phyloP scores from a whole-genome alignment of 1,284 basidiomycete genomes.

The Clitocybe nebularis region DNA sequence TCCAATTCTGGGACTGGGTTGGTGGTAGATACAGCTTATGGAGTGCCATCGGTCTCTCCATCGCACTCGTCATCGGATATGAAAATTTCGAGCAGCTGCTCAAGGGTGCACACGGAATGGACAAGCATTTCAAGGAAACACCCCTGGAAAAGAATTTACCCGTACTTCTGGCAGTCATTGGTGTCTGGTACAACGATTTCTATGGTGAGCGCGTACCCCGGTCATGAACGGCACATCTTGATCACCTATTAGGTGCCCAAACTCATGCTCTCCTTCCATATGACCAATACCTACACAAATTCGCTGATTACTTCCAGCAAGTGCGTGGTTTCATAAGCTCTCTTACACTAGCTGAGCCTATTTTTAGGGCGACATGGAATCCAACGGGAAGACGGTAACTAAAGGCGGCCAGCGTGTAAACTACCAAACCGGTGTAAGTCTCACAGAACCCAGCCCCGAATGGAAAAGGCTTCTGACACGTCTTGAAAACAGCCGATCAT shows the following conservation, averaged over 20 bases:
- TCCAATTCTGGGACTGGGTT: slow-evolving; percentile 99
- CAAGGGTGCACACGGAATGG: slow-evolving; percentile 95
- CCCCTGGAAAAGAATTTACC: slow-evolving; percentile 91
- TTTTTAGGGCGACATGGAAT: slow-evolving; percentile 97
- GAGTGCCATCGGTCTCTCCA: slow-evolving; percentile 96
- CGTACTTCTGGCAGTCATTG: slow-evolving; percentile 86
- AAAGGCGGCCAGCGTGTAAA: slow-evolving; percentile 89
- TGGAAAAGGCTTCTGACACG: too few species aligned
- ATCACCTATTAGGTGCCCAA: slow-evolving; percentile 59
- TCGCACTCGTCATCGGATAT: slow-evolving; percentile 90
- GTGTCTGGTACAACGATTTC: slow-evolving; percentile 99
- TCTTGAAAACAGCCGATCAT: slow-evolving; percentile 98
- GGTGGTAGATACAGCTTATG: slow-evolving; percentile 97
- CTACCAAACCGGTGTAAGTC: slow-evolving; percentile 91
- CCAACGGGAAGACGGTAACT: slow-evolving; percentile 95
- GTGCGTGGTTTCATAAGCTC: slow-evolving; percentile 27
- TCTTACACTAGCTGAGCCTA: too few species aligned
- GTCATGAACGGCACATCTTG: slow-evolving; percentile 1
- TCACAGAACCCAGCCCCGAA: too few species aligned
- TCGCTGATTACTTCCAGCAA: slow-evolving; percentile 99
- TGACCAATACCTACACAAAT: slow-evolving; percentile 98
- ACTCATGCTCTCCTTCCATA: slow-evolving; percentile 95
- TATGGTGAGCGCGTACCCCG: slow-evolving; percentile 51
- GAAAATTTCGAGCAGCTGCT: slow-evolving; percentile 92
- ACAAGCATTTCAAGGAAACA: slow-evolving; percentile 90